phyloP scores from a whole-genome alignment of 129 eudicot species.

The Helichrysum umbraculigerum region DNA sequence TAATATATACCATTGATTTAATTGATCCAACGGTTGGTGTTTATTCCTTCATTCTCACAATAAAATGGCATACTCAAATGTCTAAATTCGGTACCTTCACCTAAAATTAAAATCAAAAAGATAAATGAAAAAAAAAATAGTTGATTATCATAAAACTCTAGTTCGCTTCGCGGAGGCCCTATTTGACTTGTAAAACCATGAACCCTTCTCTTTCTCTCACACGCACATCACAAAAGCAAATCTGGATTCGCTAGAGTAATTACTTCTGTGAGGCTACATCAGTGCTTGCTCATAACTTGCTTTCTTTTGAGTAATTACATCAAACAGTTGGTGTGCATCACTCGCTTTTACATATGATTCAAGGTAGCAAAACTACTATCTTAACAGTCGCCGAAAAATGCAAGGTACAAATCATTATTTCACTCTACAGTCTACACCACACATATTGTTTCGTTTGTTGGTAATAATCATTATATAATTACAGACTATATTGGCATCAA shows the following conservation, averaged over 20 bases:
- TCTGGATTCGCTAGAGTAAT: background rate
- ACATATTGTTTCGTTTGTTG: background rate
- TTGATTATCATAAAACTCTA: too few species aligned
- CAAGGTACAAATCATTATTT: conserved; percentile 44
- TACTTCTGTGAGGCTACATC: background rate
- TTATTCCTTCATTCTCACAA: too few species aligned
- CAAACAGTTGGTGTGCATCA: conserved; percentile 50
- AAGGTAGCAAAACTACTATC: conserved; percentile 42
- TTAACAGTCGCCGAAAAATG: conserved; percentile 71
- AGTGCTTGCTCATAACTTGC: background rate
- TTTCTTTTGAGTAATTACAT: conserved; percentile 21
- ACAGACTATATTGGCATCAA: conserved; percentile 79
- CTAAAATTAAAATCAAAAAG: too few species aligned
- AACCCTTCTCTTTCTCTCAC: background rate
- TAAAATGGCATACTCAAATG: too few species aligned
- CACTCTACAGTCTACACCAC: conserved; percentile 9
- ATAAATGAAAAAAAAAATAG: too few species aligned
- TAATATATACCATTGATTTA: too few species aligned
- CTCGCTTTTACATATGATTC: conserved; percentile 26
- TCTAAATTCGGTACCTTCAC: too few species aligned
- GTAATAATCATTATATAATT: background rate
- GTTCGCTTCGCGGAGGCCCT: background rate
- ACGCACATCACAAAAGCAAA: background rate
- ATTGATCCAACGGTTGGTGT: too few species aligned
- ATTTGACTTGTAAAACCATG: background rate